phyloP scores from a whole-genome alignment of 176 grass and related monocot genomes.

The Poa pratensis region DNA sequence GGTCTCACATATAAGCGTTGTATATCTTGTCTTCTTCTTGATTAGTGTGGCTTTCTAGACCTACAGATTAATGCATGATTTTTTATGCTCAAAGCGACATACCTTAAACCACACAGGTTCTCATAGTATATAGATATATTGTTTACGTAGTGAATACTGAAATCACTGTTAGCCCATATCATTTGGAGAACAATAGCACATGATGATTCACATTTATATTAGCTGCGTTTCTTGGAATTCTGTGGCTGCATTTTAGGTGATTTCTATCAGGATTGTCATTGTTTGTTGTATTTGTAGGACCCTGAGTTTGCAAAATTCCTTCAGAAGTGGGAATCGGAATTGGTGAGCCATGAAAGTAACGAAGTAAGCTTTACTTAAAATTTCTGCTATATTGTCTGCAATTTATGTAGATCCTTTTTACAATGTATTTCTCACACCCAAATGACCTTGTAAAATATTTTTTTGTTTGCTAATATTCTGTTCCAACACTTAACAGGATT shows the following conservation, averaged over 20 bases:
- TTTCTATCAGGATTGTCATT: slow-evolving; percentile 27
- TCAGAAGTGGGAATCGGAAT: slow-evolving; percentile 52
- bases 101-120: background rate
- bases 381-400: background rate
- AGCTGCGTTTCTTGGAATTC: background rate
- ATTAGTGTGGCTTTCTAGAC: background rate
- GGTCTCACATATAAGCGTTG: background rate
- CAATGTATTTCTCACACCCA: background rate
- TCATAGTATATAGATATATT: background rate
- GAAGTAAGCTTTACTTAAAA: slow-evolving; percentile 54
- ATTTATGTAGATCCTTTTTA: slow-evolving; percentile 8
- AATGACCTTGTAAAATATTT: background rate
- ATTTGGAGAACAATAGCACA: background rate
- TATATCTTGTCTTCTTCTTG: background rate
- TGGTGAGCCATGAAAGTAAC: slow-evolving; percentile 51
- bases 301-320: slow-evolving; percentile 76
- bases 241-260: background rate
- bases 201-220: background rate
- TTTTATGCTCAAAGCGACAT: background rate
- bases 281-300: slow-evolving; percentile 64
- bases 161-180: background rate
- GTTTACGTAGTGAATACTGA: background rate
- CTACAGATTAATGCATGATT: background rate
- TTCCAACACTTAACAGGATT: slow-evolving; percentile 56
- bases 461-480: background rate